A percentile compares a stretch with the other conserved stretches of the same genome.
phyloP scores from a whole-genome alignment of 2,329 filamentous ascomycete species.

The Endothia cerciana region DNA sequence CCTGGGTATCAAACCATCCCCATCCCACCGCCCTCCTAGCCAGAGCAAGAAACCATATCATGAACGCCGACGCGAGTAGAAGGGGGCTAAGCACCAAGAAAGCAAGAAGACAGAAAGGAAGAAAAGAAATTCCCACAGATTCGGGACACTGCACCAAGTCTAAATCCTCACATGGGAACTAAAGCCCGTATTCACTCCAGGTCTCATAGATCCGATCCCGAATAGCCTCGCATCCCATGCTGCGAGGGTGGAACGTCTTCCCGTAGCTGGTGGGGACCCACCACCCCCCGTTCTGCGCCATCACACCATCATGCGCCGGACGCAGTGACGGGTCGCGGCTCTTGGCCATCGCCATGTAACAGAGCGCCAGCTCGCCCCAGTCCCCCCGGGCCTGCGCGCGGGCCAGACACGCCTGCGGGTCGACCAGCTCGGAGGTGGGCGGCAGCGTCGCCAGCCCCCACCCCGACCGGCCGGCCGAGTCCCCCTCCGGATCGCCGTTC shows the following conservation, averaged over 20 bases:
- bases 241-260: slow-evolving; percentile 50
- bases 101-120: background rate
- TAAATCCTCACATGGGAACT: background rate
- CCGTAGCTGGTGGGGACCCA: slow-evolving; percentile 52
- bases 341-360: slow-evolving; percentile 49
- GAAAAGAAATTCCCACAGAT: background rate
- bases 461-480: background rate
- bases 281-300: slow-evolving; percentile 45
- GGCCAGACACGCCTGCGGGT: slow-evolving; percentile 43
- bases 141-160: background rate
- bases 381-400: slow-evolving; percentile 43
- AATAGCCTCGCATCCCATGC: slow-evolving; percentile 44
- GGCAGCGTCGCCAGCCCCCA: slow-evolving; percentile 31
- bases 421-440: slow-evolving; percentile 39
- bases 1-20: background rate
- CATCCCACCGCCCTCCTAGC: background rate
- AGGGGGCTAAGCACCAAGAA: background rate
- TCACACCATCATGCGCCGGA: slow-evolving; percentile 34
- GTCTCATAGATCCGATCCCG: slow-evolving; percentile 40
- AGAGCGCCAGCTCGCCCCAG: slow-evolving; percentile 48
- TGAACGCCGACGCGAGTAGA: background rate
- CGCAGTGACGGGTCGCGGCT: slow-evolving; percentile 41
- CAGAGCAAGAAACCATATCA: background rate
- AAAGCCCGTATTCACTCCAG: slow-evolving; percentile 35
- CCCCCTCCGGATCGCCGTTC: slow-evolving; percentile 15